Conservation (phyloP, 2,329 filamentous ascomycete species). For the Verticillium zaregamsianum region DNA sequence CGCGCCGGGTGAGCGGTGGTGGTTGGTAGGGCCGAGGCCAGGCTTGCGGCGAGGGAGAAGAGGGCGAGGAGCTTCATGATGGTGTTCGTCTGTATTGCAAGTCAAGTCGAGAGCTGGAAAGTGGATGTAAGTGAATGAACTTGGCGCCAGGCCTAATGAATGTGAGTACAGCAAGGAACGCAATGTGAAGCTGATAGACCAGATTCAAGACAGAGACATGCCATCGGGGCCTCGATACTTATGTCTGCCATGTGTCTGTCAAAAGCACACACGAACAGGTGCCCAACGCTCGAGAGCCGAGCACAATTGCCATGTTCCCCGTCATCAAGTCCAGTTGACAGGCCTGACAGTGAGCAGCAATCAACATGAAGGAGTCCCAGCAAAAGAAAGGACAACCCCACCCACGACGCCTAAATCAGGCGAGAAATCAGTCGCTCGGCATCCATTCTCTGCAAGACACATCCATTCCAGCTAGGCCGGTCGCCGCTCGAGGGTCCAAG, state of each 20-base stretch:
- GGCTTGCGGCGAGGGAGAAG: background rate
- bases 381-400: background rate
- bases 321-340: background rate
- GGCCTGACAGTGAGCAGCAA: background rate
- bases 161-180: background rate
- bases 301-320: background rate
- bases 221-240: background rate
- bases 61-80: background rate
- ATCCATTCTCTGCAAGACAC: background rate
- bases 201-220: background rate
- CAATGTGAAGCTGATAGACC: background rate
- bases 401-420: background rate
- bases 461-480: background rate
- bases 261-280: background rate
- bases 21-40: conserved; percentile 24
- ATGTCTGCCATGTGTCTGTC: background rate
- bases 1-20: background rate
- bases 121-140: background rate
- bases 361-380: background rate
- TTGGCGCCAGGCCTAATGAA: background rate
- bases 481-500: background rate
- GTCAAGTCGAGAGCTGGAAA: background rate
- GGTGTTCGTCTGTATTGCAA: background rate
- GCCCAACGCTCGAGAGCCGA: background rate
- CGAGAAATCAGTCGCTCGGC: background rate